Evolutionary conservation across 352 stramenopile genomes (phyloP).

Genomic region (Globisporangium parvum): DNA sequence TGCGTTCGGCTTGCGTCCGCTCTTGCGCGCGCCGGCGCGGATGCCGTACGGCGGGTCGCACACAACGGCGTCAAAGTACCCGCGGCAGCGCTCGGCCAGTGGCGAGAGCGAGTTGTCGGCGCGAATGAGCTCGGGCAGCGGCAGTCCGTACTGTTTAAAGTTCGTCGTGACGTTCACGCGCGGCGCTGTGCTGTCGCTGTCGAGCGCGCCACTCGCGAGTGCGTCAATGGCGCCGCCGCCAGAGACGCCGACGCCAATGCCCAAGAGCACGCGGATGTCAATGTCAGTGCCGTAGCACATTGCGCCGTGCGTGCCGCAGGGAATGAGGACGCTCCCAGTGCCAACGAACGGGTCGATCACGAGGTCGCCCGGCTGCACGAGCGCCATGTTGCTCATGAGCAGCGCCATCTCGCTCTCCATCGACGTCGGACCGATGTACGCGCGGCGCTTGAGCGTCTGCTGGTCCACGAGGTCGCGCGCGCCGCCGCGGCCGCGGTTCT

Average conservation of each 20-base stretch:
- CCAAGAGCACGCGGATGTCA: slow-evolving; percentile 92
- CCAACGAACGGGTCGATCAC: slow-evolving; percentile 97
- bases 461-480: slow-evolving; percentile 79
- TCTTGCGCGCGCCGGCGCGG: slow-evolving; percentile 91
- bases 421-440: slow-evolving; percentile 95
- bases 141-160: slow-evolving; percentile 91
- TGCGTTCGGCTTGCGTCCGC: slow-evolving; percentile 46
- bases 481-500: slow-evolving; percentile 62
- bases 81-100: slow-evolving; percentile 33
- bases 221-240: slow-evolving; percentile 21
- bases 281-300: slow-evolving; percentile 96
- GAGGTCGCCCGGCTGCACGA: slow-evolving; percentile 62
- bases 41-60: slow-evolving; percentile 94
- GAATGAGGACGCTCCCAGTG: slow-evolving; percentile 95
- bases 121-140: slow-evolving; percentile 92
- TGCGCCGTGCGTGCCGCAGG: slow-evolving; percentile 89
- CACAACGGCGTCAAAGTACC: slow-evolving; percentile 88
- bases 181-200: slow-evolving; percentile 5
- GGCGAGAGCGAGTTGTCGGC: slow-evolving; percentile 85
- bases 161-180: slow-evolving; percentile 83
- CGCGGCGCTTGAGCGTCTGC: slow-evolving; percentile 91
- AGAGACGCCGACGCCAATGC: slow-evolving; percentile 70
- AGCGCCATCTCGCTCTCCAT: slow-evolving; percentile 97
- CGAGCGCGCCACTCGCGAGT: slow-evolving; percentile 10
- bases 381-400: slow-evolving; percentile 91